phyloP scores from a whole-genome alignment of 192 early-diverging fungal species.

The Funneliformis geosporum region DNA sequence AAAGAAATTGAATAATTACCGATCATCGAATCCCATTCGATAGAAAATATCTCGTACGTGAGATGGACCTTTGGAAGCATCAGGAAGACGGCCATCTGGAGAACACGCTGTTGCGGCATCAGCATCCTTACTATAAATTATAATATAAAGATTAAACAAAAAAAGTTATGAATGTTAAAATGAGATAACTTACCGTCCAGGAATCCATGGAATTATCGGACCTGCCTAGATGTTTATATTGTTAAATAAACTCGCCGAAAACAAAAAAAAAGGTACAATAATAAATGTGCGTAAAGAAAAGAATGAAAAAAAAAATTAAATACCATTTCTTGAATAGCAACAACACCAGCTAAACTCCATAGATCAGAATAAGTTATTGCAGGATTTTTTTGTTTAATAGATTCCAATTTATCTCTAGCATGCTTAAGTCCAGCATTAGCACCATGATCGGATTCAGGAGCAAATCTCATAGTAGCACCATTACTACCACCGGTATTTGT shows the following conservation, averaged over 20 bases:
- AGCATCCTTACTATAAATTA: conserved; percentile 34
- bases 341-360: conserved; percentile 78
- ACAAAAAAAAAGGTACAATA: no score
- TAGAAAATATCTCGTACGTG: conserved; percentile 81
- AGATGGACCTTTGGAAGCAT: conserved; percentile 62
- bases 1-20: no score
- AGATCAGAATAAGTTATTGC: conserved; percentile 83
- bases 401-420: conserved; percentile 70
- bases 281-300: no score
- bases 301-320: no score
- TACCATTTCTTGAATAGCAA: conserved; percentile 71
- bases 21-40: conserved; percentile 68
- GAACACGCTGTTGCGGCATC: conserved; percentile 48
- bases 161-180: no score
- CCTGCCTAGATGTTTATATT: conserved; percentile 71
- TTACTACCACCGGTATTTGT: conserved; percentile 71
- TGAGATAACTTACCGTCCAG: conserved; percentile 62
- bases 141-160: not conserved
- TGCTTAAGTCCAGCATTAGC: conserved; percentile 78
- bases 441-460: conserved; percentile 63
- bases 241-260: no score
- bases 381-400: conserved; percentile 80
- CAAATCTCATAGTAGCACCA: conserved; percentile 77
- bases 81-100: conserved; percentile 80
- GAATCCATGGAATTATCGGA: conserved; percentile 73